Conservation (phyloP, 140 eudicot genomes). For the Flaveria floridana region DNA sequence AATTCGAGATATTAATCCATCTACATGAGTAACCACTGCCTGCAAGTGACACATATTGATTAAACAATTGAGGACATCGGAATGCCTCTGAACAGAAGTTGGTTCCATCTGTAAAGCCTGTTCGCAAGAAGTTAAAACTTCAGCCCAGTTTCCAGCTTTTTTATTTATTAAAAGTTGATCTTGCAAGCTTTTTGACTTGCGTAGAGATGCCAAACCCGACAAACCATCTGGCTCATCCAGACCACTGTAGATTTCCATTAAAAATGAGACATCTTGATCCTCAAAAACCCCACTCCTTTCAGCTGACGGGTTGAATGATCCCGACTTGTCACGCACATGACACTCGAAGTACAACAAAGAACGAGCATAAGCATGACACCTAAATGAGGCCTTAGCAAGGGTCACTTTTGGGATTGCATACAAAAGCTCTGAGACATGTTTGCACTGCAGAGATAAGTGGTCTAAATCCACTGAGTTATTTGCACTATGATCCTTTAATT, state of each 20-base stretch:
- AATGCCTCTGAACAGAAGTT: slow-evolving; percentile 89
- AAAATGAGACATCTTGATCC: slow-evolving; percentile 82
- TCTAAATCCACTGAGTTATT: slow-evolving; percentile 44
- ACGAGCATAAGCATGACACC: slow-evolving; percentile 98
- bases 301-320: slow-evolving; percentile 93
- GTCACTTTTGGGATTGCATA: slow-evolving; percentile 89
- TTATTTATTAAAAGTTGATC: slow-evolving; percentile 80
- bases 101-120: slow-evolving; percentile 99
- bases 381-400: slow-evolving; percentile 94
- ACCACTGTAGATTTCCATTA: slow-evolving; percentile 91
- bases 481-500: slow-evolving; percentile 47
- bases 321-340: slow-evolving; percentile 90
- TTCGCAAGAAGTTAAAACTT: slow-evolving; percentile 92
- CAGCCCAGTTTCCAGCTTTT: slow-evolving; percentile 99
- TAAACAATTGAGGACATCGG: slow-evolving; percentile 90
- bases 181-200: slow-evolving; percentile 84
- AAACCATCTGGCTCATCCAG: slow-evolving; percentile 97
- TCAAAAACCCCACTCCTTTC: slow-evolving; percentile 79
- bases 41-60: slow-evolving; percentile 95
- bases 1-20: slow-evolving; percentile 78
- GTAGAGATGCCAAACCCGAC: slow-evolving; percentile 85
- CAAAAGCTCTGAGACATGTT: slow-evolving; percentile 84
- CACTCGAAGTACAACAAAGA: slow-evolving; percentile 90
- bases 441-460: slow-evolving; percentile 69
- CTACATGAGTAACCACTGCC: slow-evolving; percentile 97